phyloP scores from a whole-genome alignment of 352 stramenopile species.

The Hyaloperonospora brassicae region DNA sequence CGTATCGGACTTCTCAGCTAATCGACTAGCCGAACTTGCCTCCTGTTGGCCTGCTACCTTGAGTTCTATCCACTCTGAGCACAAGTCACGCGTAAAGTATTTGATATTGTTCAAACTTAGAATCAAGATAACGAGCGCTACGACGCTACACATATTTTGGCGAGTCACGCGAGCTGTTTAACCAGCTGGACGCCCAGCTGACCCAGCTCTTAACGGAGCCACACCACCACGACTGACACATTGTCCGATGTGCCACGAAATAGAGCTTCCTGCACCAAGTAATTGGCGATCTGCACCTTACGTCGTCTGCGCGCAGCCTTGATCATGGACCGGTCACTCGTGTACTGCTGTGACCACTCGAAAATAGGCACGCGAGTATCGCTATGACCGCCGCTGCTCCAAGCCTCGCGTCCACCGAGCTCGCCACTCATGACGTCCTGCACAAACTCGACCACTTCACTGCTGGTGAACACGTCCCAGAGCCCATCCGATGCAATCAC shows the following conservation, averaged over 20 bases:
- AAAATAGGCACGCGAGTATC: slow-evolving; percentile 83
- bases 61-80: too few species aligned
- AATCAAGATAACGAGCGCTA: slow-evolving; percentile 17
- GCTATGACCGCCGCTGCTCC: slow-evolving; percentile 69
- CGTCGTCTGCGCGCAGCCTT: slow-evolving; percentile 76
- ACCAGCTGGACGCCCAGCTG: not conserved
- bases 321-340: slow-evolving; percentile 85
- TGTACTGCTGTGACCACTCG: slow-evolving; percentile 88
- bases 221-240: slow-evolving; percentile 87
- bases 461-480: slow-evolving; percentile 91
- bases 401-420: slow-evolving; percentile 67
- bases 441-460: slow-evolving; percentile 89
- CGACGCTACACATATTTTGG: slow-evolving; percentile 13
- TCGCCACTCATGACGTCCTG: slow-evolving; percentile 82
- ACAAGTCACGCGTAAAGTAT: too few species aligned
- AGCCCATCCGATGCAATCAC: slow-evolving; percentile 90
- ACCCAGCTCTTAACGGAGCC: slow-evolving; percentile 46
- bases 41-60: too few species aligned
- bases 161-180: not conserved
- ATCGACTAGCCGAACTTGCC: too few species aligned
- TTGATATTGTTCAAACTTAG: slow-evolving; percentile 7
- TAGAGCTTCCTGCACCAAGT: slow-evolving; percentile 87
- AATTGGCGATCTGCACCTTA: slow-evolving; percentile 89
- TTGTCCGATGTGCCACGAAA: slow-evolving; percentile 88
- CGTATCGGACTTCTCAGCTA: too few species aligned